A percentile compares a stretch with the other conserved stretches of the same genome.
These are phyloP conservation scores for Pistacia vera DNA, from an alignment of 345 rosid species.

Conservation along the genomic window DNA sequence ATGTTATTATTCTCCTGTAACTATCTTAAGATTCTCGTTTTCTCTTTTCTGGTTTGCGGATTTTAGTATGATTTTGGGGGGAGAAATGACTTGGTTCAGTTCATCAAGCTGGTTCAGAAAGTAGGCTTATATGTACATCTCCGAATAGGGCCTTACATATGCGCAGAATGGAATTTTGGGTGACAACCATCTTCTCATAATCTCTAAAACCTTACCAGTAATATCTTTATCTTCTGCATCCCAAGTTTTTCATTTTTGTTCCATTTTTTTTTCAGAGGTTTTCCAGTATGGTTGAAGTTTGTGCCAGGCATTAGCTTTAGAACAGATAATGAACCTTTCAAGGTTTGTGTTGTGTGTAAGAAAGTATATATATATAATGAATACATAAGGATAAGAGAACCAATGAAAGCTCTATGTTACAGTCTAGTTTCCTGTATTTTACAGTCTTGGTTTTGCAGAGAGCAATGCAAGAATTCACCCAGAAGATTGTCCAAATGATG, in stretches of 20 bases:
- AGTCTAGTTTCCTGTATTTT: too few relatives aligned
- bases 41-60: neutral
- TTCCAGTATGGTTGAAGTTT: slow-evolving; percentile 89
- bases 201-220: neutral
- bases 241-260: neutral
- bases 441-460: slow-evolving; percentile 6
- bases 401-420: neutral
- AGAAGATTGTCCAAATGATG: slow-evolving; percentile 82
- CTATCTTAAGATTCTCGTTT: neutral
- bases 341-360: slow-evolving; percentile 41
- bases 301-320: slow-evolving; percentile 84
- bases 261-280: slow-evolving; percentile 43
- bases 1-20: neutral
- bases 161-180: slow-evolving; percentile 88
- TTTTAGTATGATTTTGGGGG: slow-evolving; percentile 64
- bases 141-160: slow-evolving; percentile 75
- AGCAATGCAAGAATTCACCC: slow-evolving; percentile 71
- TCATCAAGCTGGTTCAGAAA: slow-evolving; percentile 55
- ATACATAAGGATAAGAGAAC: neutral
- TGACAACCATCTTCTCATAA: slow-evolving; percentile 10
- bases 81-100: slow-evolving; percentile 54
- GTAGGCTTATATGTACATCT: slow-evolving; percentile 64
- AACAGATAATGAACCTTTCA: slow-evolving; percentile 80
- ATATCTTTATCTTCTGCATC: neutral
- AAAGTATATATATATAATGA: neutral